phyloP scores from a whole-genome alignment of 2,329 filamentous ascomycete genomes.

The Hymenoscyphus albidus region DNA sequence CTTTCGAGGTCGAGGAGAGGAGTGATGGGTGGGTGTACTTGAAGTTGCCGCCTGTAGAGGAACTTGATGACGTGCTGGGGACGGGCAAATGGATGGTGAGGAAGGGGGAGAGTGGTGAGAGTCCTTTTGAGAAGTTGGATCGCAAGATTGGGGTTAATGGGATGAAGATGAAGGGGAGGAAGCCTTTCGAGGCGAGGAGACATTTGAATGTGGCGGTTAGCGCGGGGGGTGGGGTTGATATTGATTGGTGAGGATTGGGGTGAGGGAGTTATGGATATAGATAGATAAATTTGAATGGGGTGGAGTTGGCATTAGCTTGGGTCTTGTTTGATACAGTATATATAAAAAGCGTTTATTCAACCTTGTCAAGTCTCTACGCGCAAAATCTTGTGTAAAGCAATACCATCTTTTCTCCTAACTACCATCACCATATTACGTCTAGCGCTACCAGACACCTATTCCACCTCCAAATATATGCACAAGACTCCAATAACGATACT shows the following conservation, averaged over 20 bases:
- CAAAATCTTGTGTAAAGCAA: no score
- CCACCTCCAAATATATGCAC: no score
- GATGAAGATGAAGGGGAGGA: conserved; percentile 28
- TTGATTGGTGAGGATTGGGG: conserved; percentile 28
- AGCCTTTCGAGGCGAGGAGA: conserved; percentile 26
- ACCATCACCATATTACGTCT: no score
- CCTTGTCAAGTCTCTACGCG: no score
- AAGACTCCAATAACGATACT: no score
- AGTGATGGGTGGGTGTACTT: conserved; percentile 76
- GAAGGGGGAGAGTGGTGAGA: conserved; percentile 56
- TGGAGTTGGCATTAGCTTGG: background rate
- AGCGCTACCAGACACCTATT: no score
- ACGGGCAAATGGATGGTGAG: conserved; percentile 76
- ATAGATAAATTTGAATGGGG: background rate
- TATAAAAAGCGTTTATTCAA: no score
- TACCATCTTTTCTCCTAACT: no score
- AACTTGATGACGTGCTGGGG: conserved; percentile 74
- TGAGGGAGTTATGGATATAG: background rate
- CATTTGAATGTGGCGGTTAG: conserved; percentile 16
- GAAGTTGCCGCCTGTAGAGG: conserved; percentile 73
- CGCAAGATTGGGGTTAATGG: conserved; percentile 29
- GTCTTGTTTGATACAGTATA: no score
- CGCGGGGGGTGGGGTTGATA: conserved; percentile 22
- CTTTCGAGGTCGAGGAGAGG: conserved; percentile 72
- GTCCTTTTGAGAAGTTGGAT: conserved; percentile 35